Evolutionary conservation across 352 stramenopile genomes (phyloP).

Genomic region (Phytophthora meadii): DNA sequence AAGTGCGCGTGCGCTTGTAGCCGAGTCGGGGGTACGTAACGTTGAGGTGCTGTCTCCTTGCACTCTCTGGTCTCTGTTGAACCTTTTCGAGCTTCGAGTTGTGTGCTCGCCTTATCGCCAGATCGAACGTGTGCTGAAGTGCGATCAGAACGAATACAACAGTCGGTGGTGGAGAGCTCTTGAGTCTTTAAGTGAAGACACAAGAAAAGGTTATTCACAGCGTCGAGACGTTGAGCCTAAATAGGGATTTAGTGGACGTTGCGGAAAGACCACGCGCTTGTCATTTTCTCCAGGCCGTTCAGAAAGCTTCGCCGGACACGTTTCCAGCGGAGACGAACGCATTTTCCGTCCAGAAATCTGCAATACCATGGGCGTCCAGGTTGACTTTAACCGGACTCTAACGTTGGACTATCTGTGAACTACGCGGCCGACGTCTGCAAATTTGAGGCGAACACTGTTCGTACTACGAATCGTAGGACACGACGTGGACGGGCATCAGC

Average conservation of each 20-base stretch:
- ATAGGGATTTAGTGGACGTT: not conserved
- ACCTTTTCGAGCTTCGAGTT: conserved; percentile 7
- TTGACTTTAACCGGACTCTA: conserved; percentile 4
- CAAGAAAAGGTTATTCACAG: not conserved
- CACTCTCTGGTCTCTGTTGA: conserved; percentile 8
- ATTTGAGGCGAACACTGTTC: not conserved
- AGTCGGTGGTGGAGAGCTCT: conserved; percentile 5
- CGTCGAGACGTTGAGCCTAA: not conserved
- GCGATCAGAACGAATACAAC: conserved; percentile 28
- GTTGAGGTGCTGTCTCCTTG: not conserved
- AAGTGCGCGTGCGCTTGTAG: conserved; percentile 28
- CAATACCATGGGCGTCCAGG: conserved; percentile 13
- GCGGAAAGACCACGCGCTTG: conserved; percentile 15
- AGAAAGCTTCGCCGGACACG: conserved; percentile 3
- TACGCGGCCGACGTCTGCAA: not conserved
- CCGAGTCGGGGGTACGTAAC: conserved; percentile 2
- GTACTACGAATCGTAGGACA: not conserved
- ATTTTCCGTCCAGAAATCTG: conserved; percentile 9
- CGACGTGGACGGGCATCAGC: conserved; percentile 14
- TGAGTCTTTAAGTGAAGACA: too few relatives aligned
- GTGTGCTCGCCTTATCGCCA: conserved; percentile 29
- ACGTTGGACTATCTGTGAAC: not conserved
- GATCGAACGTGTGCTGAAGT: conserved; percentile 25
- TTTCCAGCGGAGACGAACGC: conserved; percentile 12
- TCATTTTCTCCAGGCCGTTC: conserved; percentile 13